These are phyloP conservation scores for Penicillium brasilianum DNA, from an alignment of 2,329 filamentous ascomycete genomes.

Conservation along the genomic window DNA sequence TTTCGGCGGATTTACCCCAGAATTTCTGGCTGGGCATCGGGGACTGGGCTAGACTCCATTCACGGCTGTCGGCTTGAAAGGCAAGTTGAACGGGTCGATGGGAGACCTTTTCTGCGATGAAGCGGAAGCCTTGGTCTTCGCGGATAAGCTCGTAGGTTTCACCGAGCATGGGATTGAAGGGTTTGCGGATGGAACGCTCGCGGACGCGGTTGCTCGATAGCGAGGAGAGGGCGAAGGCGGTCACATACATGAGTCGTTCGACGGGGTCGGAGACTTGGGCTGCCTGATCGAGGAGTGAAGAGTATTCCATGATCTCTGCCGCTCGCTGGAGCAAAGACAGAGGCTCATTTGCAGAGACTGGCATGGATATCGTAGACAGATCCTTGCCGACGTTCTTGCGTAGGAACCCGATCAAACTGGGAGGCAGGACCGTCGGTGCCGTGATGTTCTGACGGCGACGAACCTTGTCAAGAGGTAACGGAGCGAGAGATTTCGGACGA, in stretches of 20 bases:
- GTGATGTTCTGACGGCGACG: conserved; percentile 72
- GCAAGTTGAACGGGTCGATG: conserved; percentile 92
- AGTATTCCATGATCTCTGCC: conserved; percentile 91
- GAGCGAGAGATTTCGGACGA: conserved; percentile 75
- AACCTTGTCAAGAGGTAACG: conserved; percentile 73
- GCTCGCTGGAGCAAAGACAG: conserved; percentile 84
- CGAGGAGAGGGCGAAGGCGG: conserved; percentile 87
- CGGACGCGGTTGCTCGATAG: conserved; percentile 83
- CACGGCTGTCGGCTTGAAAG: conserved; percentile 84
- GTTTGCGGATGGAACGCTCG: conserved; percentile 91
- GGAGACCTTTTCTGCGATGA: conserved; percentile 93
- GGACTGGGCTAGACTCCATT: conserved; percentile 87
- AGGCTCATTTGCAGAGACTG: conserved; percentile 94
- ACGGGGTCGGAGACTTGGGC: conserved; percentile 60
- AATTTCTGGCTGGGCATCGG: conserved; percentile 94
- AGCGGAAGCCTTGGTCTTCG: conserved; percentile 82
- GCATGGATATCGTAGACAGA: conserved; percentile 95
- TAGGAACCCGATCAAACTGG: conserved; percentile 90
- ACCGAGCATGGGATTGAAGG: conserved; percentile 94
- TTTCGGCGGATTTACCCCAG: conserved; percentile 95
- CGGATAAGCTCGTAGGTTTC: conserved; percentile 94
- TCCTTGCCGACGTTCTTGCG: conserved; percentile 99
- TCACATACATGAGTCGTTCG: conserved; percentile 80
- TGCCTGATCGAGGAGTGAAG: conserved; percentile 78
- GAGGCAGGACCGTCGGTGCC: conserved; percentile 76